phyloP scores from a whole-genome alignment of 306 rosid genomes.

The Sesbania bispinosa region DNA sequence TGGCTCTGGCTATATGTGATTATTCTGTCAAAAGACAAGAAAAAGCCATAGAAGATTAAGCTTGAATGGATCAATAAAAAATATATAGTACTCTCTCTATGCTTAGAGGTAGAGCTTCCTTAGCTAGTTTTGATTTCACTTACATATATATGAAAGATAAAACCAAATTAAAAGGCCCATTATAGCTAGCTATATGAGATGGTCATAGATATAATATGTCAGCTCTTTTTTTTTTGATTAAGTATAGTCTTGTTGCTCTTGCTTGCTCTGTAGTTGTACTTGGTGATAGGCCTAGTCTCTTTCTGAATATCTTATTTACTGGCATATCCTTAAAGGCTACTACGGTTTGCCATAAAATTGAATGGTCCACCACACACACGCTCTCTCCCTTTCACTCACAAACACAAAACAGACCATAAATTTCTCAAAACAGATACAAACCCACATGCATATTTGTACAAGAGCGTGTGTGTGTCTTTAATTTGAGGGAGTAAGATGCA shows the following conservation, averaged over 20 bases:
- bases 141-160: slow-evolving; percentile 48
- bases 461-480: slow-evolving; percentile 44
- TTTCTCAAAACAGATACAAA: slow-evolving; percentile 35
- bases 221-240: no score
- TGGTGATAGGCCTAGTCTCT: no score
- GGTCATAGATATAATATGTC: no score
- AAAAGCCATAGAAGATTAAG: slow-evolving; percentile 53
- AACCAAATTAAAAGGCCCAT: slow-evolving; percentile 54
- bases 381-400: slow-evolving; percentile 28
- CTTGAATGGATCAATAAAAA: slow-evolving; percentile 42
- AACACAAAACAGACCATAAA: slow-evolving; percentile 25
- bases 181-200: slow-evolving; percentile 29
- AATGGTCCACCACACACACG: slow-evolving; percentile 55
- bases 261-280: no score
- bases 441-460: slow-evolving; percentile 46
- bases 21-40: slow-evolving; percentile 70
- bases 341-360: slow-evolving; percentile 63
- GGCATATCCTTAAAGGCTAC: slow-evolving; percentile 46
- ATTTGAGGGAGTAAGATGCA: slow-evolving; percentile 30
- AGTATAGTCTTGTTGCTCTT: no score
- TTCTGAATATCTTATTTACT: slow-evolving; percentile 43
- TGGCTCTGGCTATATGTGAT: slow-evolving; percentile 13
- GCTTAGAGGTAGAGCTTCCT: no score
- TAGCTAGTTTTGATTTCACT: no score
- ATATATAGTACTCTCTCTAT: slow-evolving; percentile 33